Evolutionary conservation across 805 yeast genomes (phyloP).

Genomic region (Metschnikowia anglica): DNA sequence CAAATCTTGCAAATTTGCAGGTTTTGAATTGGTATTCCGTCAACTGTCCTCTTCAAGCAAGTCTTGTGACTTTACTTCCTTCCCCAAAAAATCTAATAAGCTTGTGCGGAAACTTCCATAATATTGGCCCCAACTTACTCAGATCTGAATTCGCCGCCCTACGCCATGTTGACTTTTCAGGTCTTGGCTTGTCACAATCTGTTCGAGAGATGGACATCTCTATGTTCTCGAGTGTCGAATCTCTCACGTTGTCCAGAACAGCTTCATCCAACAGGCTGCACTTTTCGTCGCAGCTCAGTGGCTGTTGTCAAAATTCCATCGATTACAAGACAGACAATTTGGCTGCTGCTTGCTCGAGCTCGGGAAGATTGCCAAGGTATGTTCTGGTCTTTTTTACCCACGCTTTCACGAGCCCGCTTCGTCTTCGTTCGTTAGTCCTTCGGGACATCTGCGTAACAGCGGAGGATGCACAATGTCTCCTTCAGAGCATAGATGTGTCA

Average conservation of each 20-base stretch:
- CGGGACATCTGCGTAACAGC: conserved; percentile 11
- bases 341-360: neutral
- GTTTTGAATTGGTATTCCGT: conserved; percentile 16
- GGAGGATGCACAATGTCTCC: conserved; percentile 15
- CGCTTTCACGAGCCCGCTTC: neutral
- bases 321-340: conserved; percentile 5
- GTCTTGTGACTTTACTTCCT: conserved; percentile 12
- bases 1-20: conserved; percentile 9
- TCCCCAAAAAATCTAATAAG: conserved; percentile 5
- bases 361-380: neutral
- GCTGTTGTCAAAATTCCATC: conserved; percentile 13
- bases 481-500: conserved; percentile 5
- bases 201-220: conserved; percentile 4
- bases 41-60: conserved; percentile 11
- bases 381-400: conserved; percentile 6
- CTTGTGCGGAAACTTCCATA: conserved; percentile 16
- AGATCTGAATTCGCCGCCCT: conserved; percentile 1
- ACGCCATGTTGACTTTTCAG: conserved; percentile 15
- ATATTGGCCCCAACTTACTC: neutral
- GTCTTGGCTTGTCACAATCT: conserved; percentile 5
- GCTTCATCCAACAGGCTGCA: neutral
- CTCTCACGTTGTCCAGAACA: conserved; percentile 10
- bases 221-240: conserved; percentile 8
- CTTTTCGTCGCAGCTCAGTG: conserved; percentile 9
- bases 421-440: conserved; percentile 11